Evolutionary conservation across 257 asterid genomes (phyloP).

Genomic region (Nyctanthes arbortristis): DNA sequence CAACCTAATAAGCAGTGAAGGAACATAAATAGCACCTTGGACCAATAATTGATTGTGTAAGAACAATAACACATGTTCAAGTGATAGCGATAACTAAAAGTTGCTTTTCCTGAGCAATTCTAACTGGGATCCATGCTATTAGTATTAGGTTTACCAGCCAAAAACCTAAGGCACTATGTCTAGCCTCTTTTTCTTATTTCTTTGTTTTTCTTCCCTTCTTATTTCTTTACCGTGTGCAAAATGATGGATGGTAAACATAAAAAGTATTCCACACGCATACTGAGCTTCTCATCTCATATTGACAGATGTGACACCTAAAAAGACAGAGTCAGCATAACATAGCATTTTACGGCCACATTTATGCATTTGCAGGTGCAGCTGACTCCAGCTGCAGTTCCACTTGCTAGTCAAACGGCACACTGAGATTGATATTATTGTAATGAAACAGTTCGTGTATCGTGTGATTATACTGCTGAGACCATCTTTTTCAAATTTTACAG

Average conservation of each 20-base stretch:
- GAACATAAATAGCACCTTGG: conserved; percentile 7
- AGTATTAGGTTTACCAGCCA: background rate
- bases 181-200: background rate
- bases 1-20: conserved; percentile 12
- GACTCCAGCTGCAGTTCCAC: background rate
- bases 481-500: background rate
- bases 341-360: background rate
- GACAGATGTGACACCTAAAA: background rate
- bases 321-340: background rate
- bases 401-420: background rate
- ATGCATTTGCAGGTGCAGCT: background rate
- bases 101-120: background rate
- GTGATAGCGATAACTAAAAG: background rate
- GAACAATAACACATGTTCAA: background rate
- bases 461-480: background rate
- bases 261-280: background rate
- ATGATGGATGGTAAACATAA: background rate
- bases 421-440: background rate
- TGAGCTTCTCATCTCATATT: background rate
- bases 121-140: background rate
- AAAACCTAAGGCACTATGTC: background rate
- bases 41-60: background rate
- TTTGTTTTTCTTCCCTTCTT: background rate
- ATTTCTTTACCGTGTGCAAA: background rate
- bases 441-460: background rate